Percentiles rank a stretch among this genome's conserved stretches.
Conservation (phyloP, 1,284 basidiomycete species). For the Trametes sp. region DNA sequence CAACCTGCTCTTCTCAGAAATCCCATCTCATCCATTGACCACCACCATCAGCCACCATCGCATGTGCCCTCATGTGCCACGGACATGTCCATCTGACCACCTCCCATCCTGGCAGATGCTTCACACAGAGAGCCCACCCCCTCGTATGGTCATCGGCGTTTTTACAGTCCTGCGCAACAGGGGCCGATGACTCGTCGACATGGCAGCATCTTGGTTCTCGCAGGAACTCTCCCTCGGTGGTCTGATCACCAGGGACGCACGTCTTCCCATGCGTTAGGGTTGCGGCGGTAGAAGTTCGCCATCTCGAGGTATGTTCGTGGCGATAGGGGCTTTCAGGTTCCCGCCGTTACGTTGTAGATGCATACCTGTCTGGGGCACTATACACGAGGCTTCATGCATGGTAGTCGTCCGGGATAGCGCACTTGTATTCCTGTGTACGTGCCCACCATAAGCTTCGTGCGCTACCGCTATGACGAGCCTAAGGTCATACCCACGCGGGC, state of each 20-base stretch:
- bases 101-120: constrained; percentile 1
- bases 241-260: not conserved
- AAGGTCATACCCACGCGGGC: no score
- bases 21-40: not conserved
- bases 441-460: no score
- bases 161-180: not conserved
- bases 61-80: not conserved
- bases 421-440: no score
- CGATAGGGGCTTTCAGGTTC: not conserved
- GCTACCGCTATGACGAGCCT: no score
- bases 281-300: not conserved
- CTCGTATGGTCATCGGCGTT: not conserved
- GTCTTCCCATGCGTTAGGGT: not conserved
- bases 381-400: no score
- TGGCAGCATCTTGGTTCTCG: constrained; percentile 9
- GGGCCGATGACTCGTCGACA: constrained; percentile 3
- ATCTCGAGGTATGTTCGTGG: not conserved
- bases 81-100: not conserved
- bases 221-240: not conserved
- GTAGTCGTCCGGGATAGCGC: no score
- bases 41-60: no score
- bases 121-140: not conserved
- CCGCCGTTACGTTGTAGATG: no score
- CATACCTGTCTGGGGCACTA: no score
- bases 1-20: no score